phyloP scores from a whole-genome alignment of 192 early-diverging fungal species.

The Rhizoclosmatium globosum region DNA sequence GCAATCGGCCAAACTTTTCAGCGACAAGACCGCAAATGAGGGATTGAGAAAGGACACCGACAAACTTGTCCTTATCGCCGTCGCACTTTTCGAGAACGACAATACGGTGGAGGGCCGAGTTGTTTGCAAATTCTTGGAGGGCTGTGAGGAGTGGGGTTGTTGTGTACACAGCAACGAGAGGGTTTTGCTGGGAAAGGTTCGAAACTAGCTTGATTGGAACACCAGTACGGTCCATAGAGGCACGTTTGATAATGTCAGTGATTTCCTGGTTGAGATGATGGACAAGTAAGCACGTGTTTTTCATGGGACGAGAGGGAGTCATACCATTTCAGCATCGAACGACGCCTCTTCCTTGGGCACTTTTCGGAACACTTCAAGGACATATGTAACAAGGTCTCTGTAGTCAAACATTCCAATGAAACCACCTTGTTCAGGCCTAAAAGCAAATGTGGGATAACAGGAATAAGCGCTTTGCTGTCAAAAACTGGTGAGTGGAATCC shows the following conservation, averaged over 20 bases:
- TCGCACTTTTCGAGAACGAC: slow-evolving; percentile 49
- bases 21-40: slow-evolving; percentile 50
- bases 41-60: slow-evolving; percentile 57
- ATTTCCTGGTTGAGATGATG: slow-evolving; percentile 42
- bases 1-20: slow-evolving; percentile 50
- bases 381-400: slow-evolving; percentile 58
- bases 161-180: slow-evolving; percentile 49
- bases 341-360: slow-evolving; percentile 32
- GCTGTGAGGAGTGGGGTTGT: slow-evolving; percentile 43
- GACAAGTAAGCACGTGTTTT: background rate
- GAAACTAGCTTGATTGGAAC: slow-evolving; percentile 55
- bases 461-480: background rate
- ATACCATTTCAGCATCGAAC: slow-evolving; percentile 46
- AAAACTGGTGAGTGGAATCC: background rate
- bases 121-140: slow-evolving; percentile 46
- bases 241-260: slow-evolving; percentile 55
- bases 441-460: background rate
- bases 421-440: slow-evolving; percentile 42
- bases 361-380: slow-evolving; percentile 58
- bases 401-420: slow-evolving; percentile 65
- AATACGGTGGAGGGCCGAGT: slow-evolving; percentile 47
- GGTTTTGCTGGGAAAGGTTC: slow-evolving; percentile 57
- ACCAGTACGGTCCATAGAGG: slow-evolving; percentile 48
- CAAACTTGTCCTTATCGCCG: slow-evolving; percentile 40
- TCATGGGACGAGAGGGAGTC: slow-evolving; percentile 2